A percentile compares a stretch with the other conserved stretches of the same genome.
Conservation (phyloP, 768 basidiomycete genomes). For the Boletus rubropictus region DNA sequence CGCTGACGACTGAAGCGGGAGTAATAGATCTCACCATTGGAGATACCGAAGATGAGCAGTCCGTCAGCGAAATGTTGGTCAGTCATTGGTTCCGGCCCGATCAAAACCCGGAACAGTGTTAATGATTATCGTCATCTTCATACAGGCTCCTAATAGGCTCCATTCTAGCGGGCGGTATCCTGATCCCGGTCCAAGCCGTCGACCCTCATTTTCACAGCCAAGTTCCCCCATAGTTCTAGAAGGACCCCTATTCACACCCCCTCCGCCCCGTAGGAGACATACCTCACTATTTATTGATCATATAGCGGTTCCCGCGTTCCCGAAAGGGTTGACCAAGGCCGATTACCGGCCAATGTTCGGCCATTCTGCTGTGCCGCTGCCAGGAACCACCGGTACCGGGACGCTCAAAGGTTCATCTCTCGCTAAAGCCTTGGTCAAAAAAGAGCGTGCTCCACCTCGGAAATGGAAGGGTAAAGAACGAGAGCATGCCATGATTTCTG, state of each 20-base stretch:
- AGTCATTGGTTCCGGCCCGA: constrained; percentile 10
- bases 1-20: constrained; percentile 1
- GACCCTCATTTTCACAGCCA: not conserved
- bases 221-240: constrained; percentile 9
- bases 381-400: not conserved
- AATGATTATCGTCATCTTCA: not conserved
- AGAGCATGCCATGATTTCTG: constrained; percentile 1
- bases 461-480: constrained; percentile 23
- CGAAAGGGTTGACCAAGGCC: constrained; percentile 17
- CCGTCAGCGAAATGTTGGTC: constrained; percentile 10
- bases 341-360: constrained; percentile 14
- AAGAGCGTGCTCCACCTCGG: not conserved
- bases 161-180: not conserved
- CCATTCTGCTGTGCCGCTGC: not conserved
- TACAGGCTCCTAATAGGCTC: not conserved
- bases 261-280: constrained; percentile 13
- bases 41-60: constrained; percentile 21
- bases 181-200: constrained; percentile 8
- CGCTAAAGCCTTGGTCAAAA: not conserved
- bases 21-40: constrained; percentile 21
- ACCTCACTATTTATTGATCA: constrained; percentile 10
- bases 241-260: constrained; percentile 29
- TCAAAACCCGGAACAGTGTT: constrained; percentile 1
- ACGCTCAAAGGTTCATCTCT: not conserved
- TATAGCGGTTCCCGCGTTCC: constrained; percentile 20